Evolutionary conservation across 352 stramenopile species (phyloP), one percentile per base, ranked within the genome.

Genomic region (Globisporangium nagaii): DNA sequence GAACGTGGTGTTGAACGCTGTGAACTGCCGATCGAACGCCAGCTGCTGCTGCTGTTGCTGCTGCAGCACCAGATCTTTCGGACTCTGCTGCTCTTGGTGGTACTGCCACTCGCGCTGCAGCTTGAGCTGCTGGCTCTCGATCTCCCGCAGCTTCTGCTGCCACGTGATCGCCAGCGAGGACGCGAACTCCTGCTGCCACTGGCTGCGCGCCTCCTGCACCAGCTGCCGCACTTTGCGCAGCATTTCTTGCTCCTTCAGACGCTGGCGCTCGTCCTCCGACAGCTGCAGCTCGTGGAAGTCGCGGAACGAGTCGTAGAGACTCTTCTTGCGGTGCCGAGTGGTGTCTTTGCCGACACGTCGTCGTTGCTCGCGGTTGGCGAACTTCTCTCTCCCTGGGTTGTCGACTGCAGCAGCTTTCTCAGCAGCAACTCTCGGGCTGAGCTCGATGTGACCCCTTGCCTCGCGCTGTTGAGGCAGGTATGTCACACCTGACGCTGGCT

Each of bases 251-350:
- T 85, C 71, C 9, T 56, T 40, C 1, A 50, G 54, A 0, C 59
- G 60, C 25, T 70, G 46, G 2, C 73, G 62, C 2, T 49, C 62
- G n/a, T 73, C 64, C 37, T 84, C 71, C 7, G 56, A 60, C 2
- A 47, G 52, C 31, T 83, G 68, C 11, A 78, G 54, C 10, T 76
- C 60, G 37, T 80, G 77, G 41, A 77, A 74, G 47, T 79, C 65
- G 24, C 81, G 73, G 44, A 79, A 73, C 45, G 64, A 71, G 17
- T 62, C 60, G 35, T 79, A 86, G 10, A 81, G 57, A 22, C 70
- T 79, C 42, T 70, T 73, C 27, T 62, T 59, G 24, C 36, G 54
- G 3, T 35, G 24, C 6, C 20, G 25, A 27, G n/a, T 9, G 4
- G 12, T 19, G 8, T 15, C 4, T 24, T 39, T 11, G 8, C 36